phyloP scores from a whole-genome alignment of 805 yeast genomes.

The Lipomyces yamadae region DNA sequence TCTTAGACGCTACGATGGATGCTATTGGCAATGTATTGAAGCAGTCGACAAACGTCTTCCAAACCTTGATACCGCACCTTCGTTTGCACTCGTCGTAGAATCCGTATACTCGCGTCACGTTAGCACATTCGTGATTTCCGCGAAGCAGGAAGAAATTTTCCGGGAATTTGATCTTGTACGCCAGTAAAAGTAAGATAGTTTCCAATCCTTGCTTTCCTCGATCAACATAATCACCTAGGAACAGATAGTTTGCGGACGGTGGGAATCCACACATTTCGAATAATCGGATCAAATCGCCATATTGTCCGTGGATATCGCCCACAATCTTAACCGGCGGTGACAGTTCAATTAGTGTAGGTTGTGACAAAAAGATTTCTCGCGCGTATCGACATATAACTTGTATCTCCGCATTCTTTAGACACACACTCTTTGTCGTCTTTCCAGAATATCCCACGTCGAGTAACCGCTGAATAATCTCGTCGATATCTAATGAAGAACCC shows the following conservation, averaged over 20 bases:
- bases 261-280: constrained; percentile 98
- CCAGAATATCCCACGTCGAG: constrained; percentile 97
- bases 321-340: constrained; percentile 86
- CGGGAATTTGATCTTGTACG: constrained; percentile 95
- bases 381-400: constrained; percentile 84
- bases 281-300: constrained; percentile 84
- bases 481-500: constrained; percentile 59
- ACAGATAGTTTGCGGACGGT: constrained; percentile 87
- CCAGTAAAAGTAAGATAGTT: constrained; percentile 81
- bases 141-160: constrained; percentile 91
- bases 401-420: constrained; percentile 88
- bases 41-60: constrained; percentile 93
- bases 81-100: constrained; percentile 98
- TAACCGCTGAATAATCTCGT: constrained; percentile 85
- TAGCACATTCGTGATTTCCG: constrained; percentile 98
- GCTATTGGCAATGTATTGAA: constrained; percentile 95
- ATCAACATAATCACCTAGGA: constrained; percentile 96
- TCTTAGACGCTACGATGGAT: constrained; percentile 92
- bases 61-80: constrained; percentile 85
- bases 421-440: constrained; percentile 84
- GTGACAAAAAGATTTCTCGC: constrained; percentile 84
- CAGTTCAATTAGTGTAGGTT: constrained; percentile 86
- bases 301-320: constrained; percentile 97
- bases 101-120: constrained; percentile 94
- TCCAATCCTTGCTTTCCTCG: constrained; percentile 96